Base-by-base conservation (phyloP, 2,329 filamentous ascomycete genomes). In the Colletotrichum sp. region DNA sequence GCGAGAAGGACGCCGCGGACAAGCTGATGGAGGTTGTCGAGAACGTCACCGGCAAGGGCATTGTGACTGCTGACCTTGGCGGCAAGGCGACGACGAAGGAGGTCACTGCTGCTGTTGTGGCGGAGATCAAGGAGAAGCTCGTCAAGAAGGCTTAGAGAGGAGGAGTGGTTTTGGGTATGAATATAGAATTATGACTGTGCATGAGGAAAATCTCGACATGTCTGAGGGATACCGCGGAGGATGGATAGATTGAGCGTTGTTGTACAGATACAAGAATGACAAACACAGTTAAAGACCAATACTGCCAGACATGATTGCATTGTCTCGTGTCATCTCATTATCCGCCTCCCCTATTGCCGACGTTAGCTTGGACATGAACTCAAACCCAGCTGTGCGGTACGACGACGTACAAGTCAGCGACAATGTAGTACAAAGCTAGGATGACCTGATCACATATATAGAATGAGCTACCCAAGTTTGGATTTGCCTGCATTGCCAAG, bases 21-120 rank as follows among this genome's bases (percentile, higher is more conserved):
- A 80, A 80, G n/a, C 77, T 90, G 67, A 84, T 90, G 81, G 83
- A 85, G 5, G 83, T 82, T 38, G 85, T 90, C 3, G 87, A 90
- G 78, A 83, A 79, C 11, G 87, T 90, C 3, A 86, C 84, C 36
- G 88, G 85, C 61, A 81, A 80, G 21, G 87, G 87, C 0, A 78
- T 88, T n/a, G 80, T 85, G 43, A 90, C 88, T 2, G 82, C 81
- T n/a, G 88, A 90, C 79, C 79, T 90, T 3, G 88, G 87, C 9
- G 88, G 88, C 33, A 75, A 27, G 13, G 72, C 77, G 12, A 80
- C 51, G 21, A 76, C 75, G 8, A 76, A 76, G 34, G 72, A 76
- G 47, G 74, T 76, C 2, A 72, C 69, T 13, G 61, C 73, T 1
- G 74, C 72, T 21, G 74, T 75, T 18, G 67, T 69, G 11, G 47